Evolutionary conservation across 768 basidiomycete species (phyloP).

Genomic region (Lactarius tabidus): DNA sequence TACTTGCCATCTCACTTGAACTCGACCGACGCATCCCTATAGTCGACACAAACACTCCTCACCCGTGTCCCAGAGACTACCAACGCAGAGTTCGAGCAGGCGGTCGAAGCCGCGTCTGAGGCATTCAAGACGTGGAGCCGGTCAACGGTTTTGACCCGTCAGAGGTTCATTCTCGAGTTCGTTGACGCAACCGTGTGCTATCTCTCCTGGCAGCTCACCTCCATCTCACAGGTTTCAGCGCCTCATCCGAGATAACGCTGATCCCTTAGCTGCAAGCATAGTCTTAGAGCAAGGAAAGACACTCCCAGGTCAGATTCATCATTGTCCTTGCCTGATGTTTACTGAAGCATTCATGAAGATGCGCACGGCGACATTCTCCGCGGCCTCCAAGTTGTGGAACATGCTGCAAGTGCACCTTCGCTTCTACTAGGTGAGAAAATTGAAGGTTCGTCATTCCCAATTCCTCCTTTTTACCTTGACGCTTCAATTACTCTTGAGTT

Average conservation of each 20-base stretch:
- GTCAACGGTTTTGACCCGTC: slow-evolving; percentile 79
- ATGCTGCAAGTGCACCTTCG: slow-evolving; percentile 74
- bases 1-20: neutral
- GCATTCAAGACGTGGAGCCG: slow-evolving; percentile 89
- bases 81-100: slow-evolving; percentile 70
- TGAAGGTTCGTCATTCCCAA: slow-evolving; percentile 56
- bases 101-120: slow-evolving; percentile 75
- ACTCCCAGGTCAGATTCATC: slow-evolving; percentile 53
- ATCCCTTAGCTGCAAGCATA: slow-evolving; percentile 83
- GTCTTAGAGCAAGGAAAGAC: slow-evolving; percentile 98
- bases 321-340: neutral
- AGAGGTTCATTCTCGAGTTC: slow-evolving; percentile 86
- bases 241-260: slow-evolving; percentile 79
- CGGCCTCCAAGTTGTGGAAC: slow-evolving; percentile 86
- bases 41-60: slow-evolving; percentile 90
- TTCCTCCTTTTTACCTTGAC: neutral
- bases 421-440: slow-evolving; percentile 87
- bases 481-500: neutral
- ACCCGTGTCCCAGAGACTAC: slow-evolving; percentile 91
- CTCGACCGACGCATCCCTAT: slow-evolving; percentile 7
- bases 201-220: slow-evolving; percentile 4
- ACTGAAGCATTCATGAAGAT: slow-evolving; percentile 43
- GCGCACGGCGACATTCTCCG: slow-evolving; percentile 94
- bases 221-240: slow-evolving; percentile 66
- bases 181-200: slow-evolving; percentile 31